phyloP scores from a whole-genome alignment of 2,329 filamentous ascomycete genomes.

The Scytalidium sp. region DNA sequence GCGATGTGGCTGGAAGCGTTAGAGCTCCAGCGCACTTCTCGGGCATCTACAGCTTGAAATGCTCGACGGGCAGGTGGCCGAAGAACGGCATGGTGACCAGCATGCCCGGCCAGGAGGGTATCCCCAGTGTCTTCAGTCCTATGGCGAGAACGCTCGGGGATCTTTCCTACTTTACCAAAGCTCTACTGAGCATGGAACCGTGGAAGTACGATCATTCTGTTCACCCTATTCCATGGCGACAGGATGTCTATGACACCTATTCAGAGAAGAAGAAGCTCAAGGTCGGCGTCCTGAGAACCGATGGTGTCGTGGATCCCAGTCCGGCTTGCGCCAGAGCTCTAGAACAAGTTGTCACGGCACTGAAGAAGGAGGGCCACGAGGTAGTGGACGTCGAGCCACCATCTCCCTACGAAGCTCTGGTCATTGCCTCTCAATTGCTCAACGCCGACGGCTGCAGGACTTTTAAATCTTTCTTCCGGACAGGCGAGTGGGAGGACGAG shows the following conservation, averaged over 20 bases:
- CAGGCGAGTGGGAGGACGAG: constrained; percentile 74
- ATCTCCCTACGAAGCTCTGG: constrained; percentile 70
- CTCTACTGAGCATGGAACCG: constrained; percentile 75
- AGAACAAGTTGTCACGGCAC: constrained; percentile 64
- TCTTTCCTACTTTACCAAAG: constrained; percentile 77
- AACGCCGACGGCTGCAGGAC: constrained; percentile 82
- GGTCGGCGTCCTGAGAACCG: constrained; percentile 74
- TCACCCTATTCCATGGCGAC: constrained; percentile 79
- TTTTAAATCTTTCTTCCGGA: constrained; percentile 72
- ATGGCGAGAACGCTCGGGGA: constrained; percentile 87
- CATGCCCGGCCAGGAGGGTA: constrained; percentile 90
- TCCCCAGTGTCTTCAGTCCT: constrained; percentile 84
- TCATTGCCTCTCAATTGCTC: constrained; percentile 75
- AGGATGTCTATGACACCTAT: constrained; percentile 56
- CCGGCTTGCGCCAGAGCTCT: constrained; percentile 80
- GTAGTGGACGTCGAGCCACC: constrained; percentile 66
- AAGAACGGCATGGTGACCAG: constrained; percentile 80
- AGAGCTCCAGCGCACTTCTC: constrained; percentile 85
- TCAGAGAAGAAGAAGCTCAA: constrained; percentile 60
- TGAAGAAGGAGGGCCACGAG: constrained; percentile 71
- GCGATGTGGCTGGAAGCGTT: constrained; percentile 87
- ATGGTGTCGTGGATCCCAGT: constrained; percentile 80
- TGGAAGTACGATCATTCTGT: constrained; percentile 88
- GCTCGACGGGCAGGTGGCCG: constrained; percentile 87
- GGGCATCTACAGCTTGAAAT: constrained; percentile 82